Percentiles rank a stretch among this genome's conserved stretches.
Conservation (phyloP, 106 monocot genomes). For the Dendrobium catenatum region DNA sequence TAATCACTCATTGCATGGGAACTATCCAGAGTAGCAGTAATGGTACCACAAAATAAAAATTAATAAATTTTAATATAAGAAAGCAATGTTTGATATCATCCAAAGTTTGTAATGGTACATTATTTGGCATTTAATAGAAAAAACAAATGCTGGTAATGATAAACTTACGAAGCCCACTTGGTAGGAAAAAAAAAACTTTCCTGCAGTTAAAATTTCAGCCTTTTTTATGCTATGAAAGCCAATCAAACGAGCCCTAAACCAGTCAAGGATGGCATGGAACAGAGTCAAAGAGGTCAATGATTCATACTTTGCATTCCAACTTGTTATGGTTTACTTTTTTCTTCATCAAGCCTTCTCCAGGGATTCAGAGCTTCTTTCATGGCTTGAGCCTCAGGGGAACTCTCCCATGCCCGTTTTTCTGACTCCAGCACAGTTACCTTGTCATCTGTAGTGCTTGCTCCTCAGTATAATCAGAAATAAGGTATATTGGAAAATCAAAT, state of each 20-base stretch:
- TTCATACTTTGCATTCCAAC: not conserved
- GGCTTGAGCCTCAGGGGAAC: conserved; percentile 70
- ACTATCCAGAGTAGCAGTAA: not conserved
- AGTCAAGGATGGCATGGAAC: not conserved
- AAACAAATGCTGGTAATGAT: not conserved
- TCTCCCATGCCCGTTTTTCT: conserved; percentile 82
- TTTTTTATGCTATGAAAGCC: too few relatives aligned
- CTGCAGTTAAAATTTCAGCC: not conserved
- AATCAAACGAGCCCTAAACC: not conserved
- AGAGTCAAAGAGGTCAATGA: not conserved
- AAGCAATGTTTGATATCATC: not conserved
- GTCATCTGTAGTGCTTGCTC: conserved; percentile 41
- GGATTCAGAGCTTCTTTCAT: conserved; percentile 81
- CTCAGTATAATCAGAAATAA: not conserved
- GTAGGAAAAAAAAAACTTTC: not conserved
- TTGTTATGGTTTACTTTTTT: conserved; percentile 19
- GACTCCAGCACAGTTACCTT: conserved; percentile 75
- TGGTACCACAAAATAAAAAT: not conserved
- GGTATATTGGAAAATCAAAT: not conserved
- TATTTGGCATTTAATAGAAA: too few relatives aligned
- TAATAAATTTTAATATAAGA: not conserved
- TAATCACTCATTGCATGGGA: too few relatives aligned
- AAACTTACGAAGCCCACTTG: not conserved
- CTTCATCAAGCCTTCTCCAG: conserved; percentile 55
- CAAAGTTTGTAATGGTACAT: not conserved